phyloP scores from a whole-genome alignment of 2,329 filamentous ascomycete species.

The Pseudogymnoascus sp. region DNA sequence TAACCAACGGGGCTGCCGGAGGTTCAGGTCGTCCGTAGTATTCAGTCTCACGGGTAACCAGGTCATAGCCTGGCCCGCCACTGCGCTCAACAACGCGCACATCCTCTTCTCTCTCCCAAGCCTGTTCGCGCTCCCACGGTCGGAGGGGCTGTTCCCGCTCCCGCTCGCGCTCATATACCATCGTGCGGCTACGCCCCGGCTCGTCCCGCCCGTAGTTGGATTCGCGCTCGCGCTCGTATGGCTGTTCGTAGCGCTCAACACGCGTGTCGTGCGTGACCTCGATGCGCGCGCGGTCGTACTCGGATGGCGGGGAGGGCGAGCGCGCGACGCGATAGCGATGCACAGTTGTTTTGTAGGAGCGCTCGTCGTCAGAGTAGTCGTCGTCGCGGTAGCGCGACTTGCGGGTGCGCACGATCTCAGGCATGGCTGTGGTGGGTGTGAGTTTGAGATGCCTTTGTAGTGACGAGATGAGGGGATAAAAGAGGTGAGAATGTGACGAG shows the following conservation, averaged over 20 bases:
- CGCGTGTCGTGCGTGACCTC: constrained; percentile 26
- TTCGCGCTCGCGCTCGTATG: constrained; percentile 33
- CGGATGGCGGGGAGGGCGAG: constrained; percentile 24
- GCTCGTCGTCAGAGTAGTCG: constrained; percentile 28
- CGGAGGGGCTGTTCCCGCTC: constrained; percentile 25
- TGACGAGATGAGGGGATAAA: not conserved
- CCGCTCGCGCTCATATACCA: constrained; percentile 33
- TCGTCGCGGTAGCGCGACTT: constrained; percentile 23
- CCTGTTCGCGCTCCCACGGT: constrained; percentile 27
- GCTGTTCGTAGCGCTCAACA: constrained; percentile 19
- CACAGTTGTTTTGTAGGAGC: constrained; percentile 25
- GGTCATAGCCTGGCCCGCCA: constrained; percentile 15
- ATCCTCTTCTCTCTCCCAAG: constrained; percentile 26
- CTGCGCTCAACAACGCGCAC: constrained; percentile 28
- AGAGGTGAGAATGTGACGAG: not conserved
- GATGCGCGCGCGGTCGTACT: constrained; percentile 25
- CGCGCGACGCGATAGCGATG: constrained; percentile 28
- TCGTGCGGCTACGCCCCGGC: constrained; percentile 26
- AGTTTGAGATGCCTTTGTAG: not conserved
- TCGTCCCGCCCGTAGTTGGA: constrained; percentile 33
- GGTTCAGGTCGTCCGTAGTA: constrained; percentile 50
- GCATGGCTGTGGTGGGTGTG: constrained; percentile 7
- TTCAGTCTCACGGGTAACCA: constrained; percentile 42
- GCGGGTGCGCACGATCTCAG: constrained; percentile 12
- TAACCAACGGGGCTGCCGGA: constrained; percentile 45